These are phyloP conservation scores for Monosporozyma yasuniensis DNA, from an alignment of 805 yeast species.

Conservation along the genomic window DNA sequence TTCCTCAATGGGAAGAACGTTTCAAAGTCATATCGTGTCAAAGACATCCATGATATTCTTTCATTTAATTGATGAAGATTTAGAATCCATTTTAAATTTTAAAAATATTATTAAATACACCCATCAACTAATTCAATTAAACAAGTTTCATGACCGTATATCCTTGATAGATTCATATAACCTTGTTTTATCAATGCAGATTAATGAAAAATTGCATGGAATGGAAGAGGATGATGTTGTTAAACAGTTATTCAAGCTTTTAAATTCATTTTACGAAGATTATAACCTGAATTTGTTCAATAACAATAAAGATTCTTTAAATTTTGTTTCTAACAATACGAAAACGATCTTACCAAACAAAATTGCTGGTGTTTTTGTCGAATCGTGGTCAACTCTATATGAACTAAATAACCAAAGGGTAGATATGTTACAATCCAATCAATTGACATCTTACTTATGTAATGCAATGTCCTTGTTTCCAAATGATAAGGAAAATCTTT, in stretches of 20 bases:
- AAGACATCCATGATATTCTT: conserved; percentile 32
- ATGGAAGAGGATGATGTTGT: conserved; percentile 9
- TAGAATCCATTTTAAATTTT: conserved; percentile 27
- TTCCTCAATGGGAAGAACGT: conserved; percentile 35
- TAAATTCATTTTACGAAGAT: conserved; percentile 14
- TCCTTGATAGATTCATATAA: conserved; percentile 24
- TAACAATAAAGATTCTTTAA: conserved; percentile 11
- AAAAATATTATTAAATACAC: conserved; percentile 36
- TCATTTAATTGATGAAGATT: conserved; percentile 14
- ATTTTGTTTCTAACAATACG: conserved; percentile 15
- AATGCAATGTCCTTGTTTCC: conserved; percentile 20
- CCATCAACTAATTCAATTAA: conserved; percentile 31
- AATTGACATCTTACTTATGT: conserved; percentile 15
- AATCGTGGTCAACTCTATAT: conserved; percentile 23
- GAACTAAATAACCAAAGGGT: conserved; percentile 11
- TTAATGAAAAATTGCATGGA: conserved; percentile 7
- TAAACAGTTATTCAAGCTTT: conserved; percentile 6
- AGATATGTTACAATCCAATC: conserved; percentile 10
- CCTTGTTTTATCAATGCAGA: conserved; percentile 13
- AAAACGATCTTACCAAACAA: conserved; percentile 16
- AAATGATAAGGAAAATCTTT: not conserved
- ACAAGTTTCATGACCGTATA: conserved; percentile 33
- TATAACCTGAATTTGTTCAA: conserved; percentile 4
- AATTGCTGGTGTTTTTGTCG: conserved; percentile 10
- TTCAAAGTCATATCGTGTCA: conserved; percentile 35